Base-by-base conservation (phyloP, 257 asterid species). In the Lantana camara region DNA sequence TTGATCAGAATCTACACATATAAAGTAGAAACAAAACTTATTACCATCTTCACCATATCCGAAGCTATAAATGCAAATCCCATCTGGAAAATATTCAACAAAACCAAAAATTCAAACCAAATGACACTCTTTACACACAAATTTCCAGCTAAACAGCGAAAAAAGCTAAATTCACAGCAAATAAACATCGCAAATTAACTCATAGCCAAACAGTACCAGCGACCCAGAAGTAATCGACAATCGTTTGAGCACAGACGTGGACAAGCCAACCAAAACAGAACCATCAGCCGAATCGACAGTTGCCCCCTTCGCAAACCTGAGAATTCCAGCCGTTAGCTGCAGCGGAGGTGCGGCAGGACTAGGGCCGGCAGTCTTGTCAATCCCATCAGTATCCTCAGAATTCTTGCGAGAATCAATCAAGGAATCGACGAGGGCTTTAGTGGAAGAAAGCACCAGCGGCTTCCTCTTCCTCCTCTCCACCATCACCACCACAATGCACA, bases 191-290 rank as follows among this genome's bases (percentile, higher is more conserved):
- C 42, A 34, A 5, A 24, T 7, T 37, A 37, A 37, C 5, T 37
- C 8, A n/a, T 0, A 17, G 32, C 2, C 35, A 5, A 16, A 37
- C 19, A 34, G 9, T 82, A 91, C 99, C 92, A 90, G 75, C 51
- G 95, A 87, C 34, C 96, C 97, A 13, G 99, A 93, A 78, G 96
- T 85, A 42, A 90, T 63, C 42, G 96, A 84, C n/a, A 90, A 79
- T 67, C 57, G 79, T 79, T 80, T 93, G 62, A 93, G 95, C 57
- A 50, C 61, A 57, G 83, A 73, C 46, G 80, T 87, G 38, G 99
- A 84, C 62, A 93, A 48, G 46, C 99, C 97, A 69, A 93, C 84
- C 81, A 82, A 65, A 14, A 69, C 81, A 64, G 95, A 80, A 70
- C 72, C 72, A 74, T 87, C 97, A 21, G 82, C 53, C 8, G 82